Conservation (phyloP, 2,329 filamentous ascomycete genomes). For the Cordyceps tenuipes region DNA sequence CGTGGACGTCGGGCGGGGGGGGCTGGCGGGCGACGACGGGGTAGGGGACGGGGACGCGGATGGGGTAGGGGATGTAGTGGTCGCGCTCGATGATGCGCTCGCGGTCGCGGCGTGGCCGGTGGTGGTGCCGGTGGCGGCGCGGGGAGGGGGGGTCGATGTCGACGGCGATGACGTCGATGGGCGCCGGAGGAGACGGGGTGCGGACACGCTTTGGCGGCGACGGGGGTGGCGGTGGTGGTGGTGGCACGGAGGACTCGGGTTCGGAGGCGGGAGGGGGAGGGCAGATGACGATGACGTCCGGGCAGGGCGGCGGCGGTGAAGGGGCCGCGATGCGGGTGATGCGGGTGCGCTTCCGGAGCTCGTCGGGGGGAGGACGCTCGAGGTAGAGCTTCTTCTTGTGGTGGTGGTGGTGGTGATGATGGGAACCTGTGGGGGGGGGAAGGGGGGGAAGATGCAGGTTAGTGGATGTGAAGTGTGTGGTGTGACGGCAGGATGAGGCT, state of each 20-base stretch:
- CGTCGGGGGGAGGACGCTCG: constrained; percentile 31
- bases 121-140: constrained; percentile 21
- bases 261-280: constrained; percentile 16
- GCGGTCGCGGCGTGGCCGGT: constrained; percentile 27
- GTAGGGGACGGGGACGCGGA: constrained; percentile 34
- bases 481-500: not conserved
- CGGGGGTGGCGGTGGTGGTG: constrained; percentile 17
- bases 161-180: constrained; percentile 32
- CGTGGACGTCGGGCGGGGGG: constrained; percentile 18
- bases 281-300: constrained; percentile 14
- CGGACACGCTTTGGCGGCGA: too few species aligned
- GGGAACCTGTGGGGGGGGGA: not conserved
- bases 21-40: constrained; percentile 29
- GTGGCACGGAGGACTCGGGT: constrained; percentile 15
- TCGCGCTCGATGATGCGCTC: constrained; percentile 48
- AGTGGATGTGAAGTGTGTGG: not conserved
- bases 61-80: constrained; percentile 34
- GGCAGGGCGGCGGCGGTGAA: constrained; percentile 20
- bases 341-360: constrained; percentile 26
- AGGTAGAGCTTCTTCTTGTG: constrained; percentile 37
- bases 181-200: constrained; percentile 22
- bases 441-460: not conserved
- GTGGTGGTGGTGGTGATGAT: constrained; percentile 8
- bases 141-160: constrained; percentile 24
- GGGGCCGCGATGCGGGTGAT: constrained; percentile 32